A percentile compares a stretch with the other conserved stretches of the same genome.
phyloP scores from a whole-genome alignment of 257 asterid genomes.

The Plantago ovata region DNA sequence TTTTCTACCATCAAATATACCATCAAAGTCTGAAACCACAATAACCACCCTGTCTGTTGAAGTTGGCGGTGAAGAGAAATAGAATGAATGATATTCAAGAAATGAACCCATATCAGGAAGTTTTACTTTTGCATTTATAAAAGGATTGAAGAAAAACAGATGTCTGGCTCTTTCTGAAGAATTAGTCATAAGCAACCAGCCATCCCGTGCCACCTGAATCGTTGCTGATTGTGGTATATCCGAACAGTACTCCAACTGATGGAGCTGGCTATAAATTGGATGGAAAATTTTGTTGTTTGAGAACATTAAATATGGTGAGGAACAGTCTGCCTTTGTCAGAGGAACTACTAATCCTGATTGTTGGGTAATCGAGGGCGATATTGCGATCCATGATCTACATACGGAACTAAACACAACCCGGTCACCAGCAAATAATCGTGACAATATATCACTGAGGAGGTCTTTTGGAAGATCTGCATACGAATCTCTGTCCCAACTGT shows the following conservation, averaged over 20 bases:
- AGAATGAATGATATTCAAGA: not conserved
- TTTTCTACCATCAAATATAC: not conserved
- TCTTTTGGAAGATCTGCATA: not conserved
- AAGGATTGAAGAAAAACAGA: constrained; percentile 1
- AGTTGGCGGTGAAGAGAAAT: not conserved
- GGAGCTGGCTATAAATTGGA: not conserved
- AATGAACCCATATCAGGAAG: not conserved
- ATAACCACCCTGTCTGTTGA: not conserved
- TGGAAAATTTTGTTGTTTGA: not conserved
- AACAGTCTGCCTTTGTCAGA: not conserved
- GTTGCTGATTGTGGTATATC: not conserved
- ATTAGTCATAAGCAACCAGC: not conserved
- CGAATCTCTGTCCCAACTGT: not conserved
- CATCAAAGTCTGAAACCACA: no score
- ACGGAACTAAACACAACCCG: not conserved
- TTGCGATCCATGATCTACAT: not conserved
- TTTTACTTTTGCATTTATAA: not conserved
- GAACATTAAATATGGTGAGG: not conserved
- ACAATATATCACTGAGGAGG: not conserved
- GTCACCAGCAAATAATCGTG: constrained; percentile 6
- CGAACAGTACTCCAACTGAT: not conserved
- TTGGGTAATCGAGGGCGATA: not conserved
- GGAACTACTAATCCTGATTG: not conserved
- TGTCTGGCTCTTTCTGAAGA: not conserved
- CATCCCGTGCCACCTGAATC: not conserved